Percentiles rank a stretch among this genome's conserved stretches.
These are phyloP conservation scores for Aspergillus indologenus DNA, from an alignment of 495 filamentous ascomycete genomes.

Conservation along the genomic window DNA sequence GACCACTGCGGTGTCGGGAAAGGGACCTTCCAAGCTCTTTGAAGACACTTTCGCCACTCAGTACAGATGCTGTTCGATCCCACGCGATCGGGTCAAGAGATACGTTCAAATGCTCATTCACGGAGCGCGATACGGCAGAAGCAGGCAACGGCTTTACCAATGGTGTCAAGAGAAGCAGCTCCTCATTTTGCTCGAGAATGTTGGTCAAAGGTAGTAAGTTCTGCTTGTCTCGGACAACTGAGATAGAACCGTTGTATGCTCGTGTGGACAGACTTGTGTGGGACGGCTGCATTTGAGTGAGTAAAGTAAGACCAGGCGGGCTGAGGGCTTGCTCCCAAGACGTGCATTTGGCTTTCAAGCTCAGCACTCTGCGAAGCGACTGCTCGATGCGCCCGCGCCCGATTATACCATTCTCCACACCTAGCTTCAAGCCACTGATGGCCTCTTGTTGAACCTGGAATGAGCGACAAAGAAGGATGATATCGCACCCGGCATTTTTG, in stretches of 20 bases:
- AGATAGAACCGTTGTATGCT: conserved; percentile 83
- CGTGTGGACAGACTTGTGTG: conserved; percentile 75
- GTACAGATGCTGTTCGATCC: conserved; percentile 63
- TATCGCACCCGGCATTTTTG: conserved; percentile 85
- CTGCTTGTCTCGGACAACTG: conserved; percentile 79
- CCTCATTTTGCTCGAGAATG: conserved; percentile 74
- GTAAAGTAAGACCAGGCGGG: conserved; percentile 64
- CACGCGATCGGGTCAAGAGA: conserved; percentile 55
- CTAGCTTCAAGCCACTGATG: conserved; percentile 77
- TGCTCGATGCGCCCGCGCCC: conserved; percentile 69
- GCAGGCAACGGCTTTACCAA: conserved; percentile 83
- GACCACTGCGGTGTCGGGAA: conserved; percentile 74
- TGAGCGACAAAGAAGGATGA: conserved; percentile 79
- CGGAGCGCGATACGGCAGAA: conserved; percentile 63
- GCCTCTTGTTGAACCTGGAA: conserved; percentile 85
- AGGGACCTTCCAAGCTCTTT: conserved; percentile 77
- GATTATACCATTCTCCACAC: conserved; percentile 81
- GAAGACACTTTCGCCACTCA: conserved; percentile 86
- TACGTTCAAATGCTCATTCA: conserved; percentile 46
- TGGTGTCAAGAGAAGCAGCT: conserved; percentile 77
- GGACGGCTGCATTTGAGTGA: conserved; percentile 74
- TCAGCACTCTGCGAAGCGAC: conserved; percentile 69
- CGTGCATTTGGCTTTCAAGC: conserved; percentile 72
- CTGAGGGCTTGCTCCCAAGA: conserved; percentile 81
- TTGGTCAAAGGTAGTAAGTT: conserved; percentile 73